Conservation (phyloP, 2,329 filamentous ascomycete genomes). For the Colletotrichum sp. region DNA sequence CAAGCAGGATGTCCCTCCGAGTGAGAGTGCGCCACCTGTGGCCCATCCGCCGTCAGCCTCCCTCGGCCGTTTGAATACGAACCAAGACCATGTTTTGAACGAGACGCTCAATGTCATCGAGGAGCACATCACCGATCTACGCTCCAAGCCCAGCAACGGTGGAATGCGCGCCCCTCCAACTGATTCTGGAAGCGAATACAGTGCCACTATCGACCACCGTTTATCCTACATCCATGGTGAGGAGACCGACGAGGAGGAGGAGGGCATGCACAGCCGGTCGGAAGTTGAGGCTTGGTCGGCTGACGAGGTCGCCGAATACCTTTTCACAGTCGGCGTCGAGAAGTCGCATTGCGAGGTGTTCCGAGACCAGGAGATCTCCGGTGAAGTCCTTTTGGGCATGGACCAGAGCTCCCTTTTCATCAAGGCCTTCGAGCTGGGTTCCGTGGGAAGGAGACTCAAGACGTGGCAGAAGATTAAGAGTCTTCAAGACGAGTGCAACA, state of each 20-base stretch:
- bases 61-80: conserved; percentile 45
- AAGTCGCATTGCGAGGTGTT: conserved; percentile 93
- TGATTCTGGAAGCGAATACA: conserved; percentile 91
- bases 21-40: conserved; percentile 40
- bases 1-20: conserved; percentile 36
- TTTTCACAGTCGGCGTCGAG: conserved; percentile 86
- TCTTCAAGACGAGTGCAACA: conserved; percentile 85
- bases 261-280: conserved; percentile 66
- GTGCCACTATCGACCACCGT: conserved; percentile 75
- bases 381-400: conserved; percentile 92
- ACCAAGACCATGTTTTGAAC: conserved; percentile 79
- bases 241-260: conserved; percentile 93
- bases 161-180: conserved; percentile 59
- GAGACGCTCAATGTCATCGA: conserved; percentile 96
- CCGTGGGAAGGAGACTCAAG: conserved; percentile 86
- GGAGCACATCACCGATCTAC: conserved; percentile 92
- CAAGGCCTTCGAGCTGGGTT: conserved; percentile 92
- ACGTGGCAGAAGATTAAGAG: conserved; percentile 97
- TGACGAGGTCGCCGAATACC: conserved; percentile 84
- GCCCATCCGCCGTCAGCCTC: conserved; percentile 20
- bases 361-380: conserved; percentile 92
- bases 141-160: conserved; percentile 58
- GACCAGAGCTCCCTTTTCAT: conserved; percentile 94
- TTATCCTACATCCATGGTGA: conserved; percentile 93
- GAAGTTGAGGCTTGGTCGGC: conserved; percentile 85